Evolutionary conservation across 148 eudicot genomes (phyloP).

Genomic region (Bassia scoparia): DNA sequence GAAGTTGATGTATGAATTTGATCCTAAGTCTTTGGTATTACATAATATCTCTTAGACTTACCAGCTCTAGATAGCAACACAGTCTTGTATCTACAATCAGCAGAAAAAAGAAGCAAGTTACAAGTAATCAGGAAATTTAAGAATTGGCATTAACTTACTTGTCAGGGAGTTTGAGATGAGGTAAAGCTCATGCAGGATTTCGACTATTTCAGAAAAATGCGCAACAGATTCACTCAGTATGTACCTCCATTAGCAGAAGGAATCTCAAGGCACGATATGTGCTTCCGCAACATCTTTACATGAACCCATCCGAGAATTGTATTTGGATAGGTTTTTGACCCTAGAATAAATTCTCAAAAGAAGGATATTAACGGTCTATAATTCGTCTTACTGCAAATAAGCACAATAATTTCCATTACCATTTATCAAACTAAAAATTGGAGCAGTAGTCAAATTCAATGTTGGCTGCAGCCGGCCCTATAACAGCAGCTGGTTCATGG

Average conservation of each 20-base stretch:
- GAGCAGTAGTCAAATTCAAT: conserved; percentile 18
- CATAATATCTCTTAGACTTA: too few species aligned
- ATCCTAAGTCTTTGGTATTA: too few species aligned
- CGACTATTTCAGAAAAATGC: conserved; percentile 11
- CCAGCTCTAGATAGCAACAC: too few species aligned
- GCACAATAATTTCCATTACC: conserved; percentile 20
- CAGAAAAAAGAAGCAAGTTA: too few species aligned
- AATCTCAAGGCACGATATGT: conserved; percentile 30
- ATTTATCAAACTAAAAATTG: conserved; percentile 24
- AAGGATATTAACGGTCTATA: too few species aligned
- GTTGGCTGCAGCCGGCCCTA: conserved; percentile 47
- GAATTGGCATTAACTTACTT: conserved; percentile 11
- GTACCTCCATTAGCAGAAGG: conserved; percentile 31
- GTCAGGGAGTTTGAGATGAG: conserved; percentile 20
- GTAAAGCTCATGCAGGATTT: conserved; percentile 23
- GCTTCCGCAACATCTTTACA: conserved; percentile 32
- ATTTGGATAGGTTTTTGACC: conserved; percentile 16
- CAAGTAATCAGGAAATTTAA: too few species aligned
- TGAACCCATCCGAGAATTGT: conserved; percentile 14
- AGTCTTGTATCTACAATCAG: too few species aligned
- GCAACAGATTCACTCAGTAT: conserved; percentile 13
- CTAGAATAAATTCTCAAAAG: neutral
- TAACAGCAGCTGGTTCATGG: conserved; percentile 32
- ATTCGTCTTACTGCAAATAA: neutral
- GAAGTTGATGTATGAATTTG: too few species aligned